Evolutionary conservation across 2,329 filamentous ascomycete species (phyloP), one percentile per base, ranked within the genome.

Genomic region (Microascus cirrosus): DNA sequence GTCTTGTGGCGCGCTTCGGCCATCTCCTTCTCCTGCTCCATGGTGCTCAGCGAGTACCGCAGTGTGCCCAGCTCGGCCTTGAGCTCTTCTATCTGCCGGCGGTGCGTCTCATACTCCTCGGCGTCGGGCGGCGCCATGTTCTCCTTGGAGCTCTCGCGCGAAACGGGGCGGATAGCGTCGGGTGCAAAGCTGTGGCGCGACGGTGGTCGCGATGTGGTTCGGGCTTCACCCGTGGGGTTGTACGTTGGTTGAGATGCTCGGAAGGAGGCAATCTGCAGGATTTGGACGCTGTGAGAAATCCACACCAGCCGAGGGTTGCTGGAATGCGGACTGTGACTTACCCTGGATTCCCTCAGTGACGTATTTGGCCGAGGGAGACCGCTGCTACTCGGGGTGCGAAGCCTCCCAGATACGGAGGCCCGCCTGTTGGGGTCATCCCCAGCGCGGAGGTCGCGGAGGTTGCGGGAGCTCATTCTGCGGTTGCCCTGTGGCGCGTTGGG

Each of bases 61-160:
- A 96, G 76, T 0, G 90, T 89, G 61, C 92, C 94, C 50, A 97
- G 77, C 71, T 96, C 90, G 1, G 93, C 90, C 67, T 93, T 92
- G 28, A 97, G 78, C 62, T 92, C 87, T 66, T 97, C 92, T 60
- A 80, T 81, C 39, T 75, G 74, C 58, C 73, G 77, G 54, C 77
- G 75, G 66, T 80, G 81, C 53, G 74, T 77, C 65, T 84, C 81
- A 65, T 83, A 82, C 58, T 79, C 76, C 59, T 82, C 78, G n/a
- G 77, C 76, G 59, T 83, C 81, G 1, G 78, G 73, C 0, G 82
- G 81, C 35, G 80, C 77, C 63, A 80, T 73, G 65, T 84, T 84
- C 65, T 81, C 82, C 65, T 81, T 84, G 61, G 72, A 80, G 66
- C 80, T 83, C 59, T 83, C 80, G 61, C 74, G 75, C 53, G 81